phyloP scores from a whole-genome alignment of 192 early-diverging fungal species.

The Backusella luteola region DNA sequence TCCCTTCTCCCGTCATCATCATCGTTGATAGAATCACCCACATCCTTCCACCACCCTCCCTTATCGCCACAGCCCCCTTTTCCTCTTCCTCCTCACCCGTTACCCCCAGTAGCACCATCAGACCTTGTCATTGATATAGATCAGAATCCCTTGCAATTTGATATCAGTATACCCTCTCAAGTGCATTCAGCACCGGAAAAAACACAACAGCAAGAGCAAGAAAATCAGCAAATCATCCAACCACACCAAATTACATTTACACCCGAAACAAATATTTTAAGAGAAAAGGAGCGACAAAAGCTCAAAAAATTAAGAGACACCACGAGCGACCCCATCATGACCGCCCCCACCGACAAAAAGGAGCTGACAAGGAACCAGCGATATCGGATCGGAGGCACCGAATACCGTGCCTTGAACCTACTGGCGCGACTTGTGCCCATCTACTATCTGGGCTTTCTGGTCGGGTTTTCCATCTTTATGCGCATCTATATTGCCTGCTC shows the following conservation, averaged over 20 bases:
- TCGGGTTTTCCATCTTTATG: conserved; percentile 8
- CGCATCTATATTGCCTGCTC: conserved; percentile 30
- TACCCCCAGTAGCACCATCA: background rate
- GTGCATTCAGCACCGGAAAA: background rate
- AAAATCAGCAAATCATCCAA: background rate
- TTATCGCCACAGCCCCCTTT: background rate
- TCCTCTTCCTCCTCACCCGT: background rate
- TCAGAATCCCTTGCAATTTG: background rate
- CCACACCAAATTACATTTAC: conserved; percentile 6
- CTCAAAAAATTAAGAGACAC: background rate
- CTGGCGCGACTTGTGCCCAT: conserved; percentile 19
- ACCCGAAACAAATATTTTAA: conserved; percentile 5
- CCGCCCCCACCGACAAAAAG: conserved; percentile 3
- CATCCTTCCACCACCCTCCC: background rate
- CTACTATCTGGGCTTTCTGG: conserved; percentile 23
- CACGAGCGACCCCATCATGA: background rate
- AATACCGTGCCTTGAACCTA: conserved; percentile 30
- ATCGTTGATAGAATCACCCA: background rate
- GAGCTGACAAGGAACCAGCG: conserved; percentile 28
- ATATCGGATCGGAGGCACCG: conserved; percentile 29
- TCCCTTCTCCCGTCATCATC: background rate
- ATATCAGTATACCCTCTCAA: background rate
- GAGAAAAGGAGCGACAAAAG: background rate
- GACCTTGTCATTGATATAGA: background rate
- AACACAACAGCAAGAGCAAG: background rate